Conservation (phyloP, 495 filamentous ascomycete genomes). For the Lepidopterella palustris region DNA sequence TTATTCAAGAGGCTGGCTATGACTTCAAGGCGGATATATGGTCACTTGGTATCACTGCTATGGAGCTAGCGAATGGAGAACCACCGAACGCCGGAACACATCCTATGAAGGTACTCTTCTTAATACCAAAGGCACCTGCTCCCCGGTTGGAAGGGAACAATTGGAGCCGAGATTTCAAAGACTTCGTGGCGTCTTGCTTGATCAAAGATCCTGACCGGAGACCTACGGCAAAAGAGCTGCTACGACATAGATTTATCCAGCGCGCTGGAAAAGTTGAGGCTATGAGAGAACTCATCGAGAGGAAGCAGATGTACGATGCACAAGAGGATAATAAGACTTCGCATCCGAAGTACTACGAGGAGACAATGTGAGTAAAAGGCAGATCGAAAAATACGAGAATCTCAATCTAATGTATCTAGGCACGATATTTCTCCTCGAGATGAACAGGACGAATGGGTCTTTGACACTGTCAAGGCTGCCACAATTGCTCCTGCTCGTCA, state of each 20-base stretch:
- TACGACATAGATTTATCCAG: slow-evolving; percentile 83
- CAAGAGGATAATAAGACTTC: slow-evolving; percentile 46
- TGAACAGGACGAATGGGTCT: slow-evolving; percentile 90
- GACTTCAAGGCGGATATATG: slow-evolving; percentile 98
- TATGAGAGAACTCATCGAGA: slow-evolving; percentile 79
- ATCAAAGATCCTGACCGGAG: slow-evolving; percentile 82
- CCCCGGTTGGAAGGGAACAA: slow-evolving; percentile 75
- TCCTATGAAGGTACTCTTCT: slow-evolving; percentile 98
- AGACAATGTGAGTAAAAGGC: slow-evolving; percentile 57
- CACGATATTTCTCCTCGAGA: slow-evolving; percentile 61
- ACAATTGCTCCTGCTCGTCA: slow-evolving; percentile 31
- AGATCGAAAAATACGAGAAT: slow-evolving; percentile 6
- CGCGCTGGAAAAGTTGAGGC: slow-evolving; percentile 77
- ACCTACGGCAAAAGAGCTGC: slow-evolving; percentile 79
- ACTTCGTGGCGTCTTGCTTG: slow-evolving; percentile 84
- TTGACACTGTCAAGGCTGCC: slow-evolving; percentile 77
- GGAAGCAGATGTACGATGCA: slow-evolving; percentile 71
- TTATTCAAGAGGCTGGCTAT: slow-evolving; percentile 94
- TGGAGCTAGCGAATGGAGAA: slow-evolving; percentile 88
- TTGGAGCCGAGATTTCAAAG: slow-evolving; percentile 86
- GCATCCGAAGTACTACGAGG: slow-evolving; percentile 79
- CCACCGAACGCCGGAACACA: slow-evolving; percentile 86
- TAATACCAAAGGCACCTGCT: slow-evolving; percentile 87
- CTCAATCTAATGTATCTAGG: slow-evolving; percentile 24
- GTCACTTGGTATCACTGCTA: slow-evolving; percentile 93